Evolutionary conservation across 192 early-diverging fungal species (phyloP).

Genomic region (Coemansia sp.): DNA sequence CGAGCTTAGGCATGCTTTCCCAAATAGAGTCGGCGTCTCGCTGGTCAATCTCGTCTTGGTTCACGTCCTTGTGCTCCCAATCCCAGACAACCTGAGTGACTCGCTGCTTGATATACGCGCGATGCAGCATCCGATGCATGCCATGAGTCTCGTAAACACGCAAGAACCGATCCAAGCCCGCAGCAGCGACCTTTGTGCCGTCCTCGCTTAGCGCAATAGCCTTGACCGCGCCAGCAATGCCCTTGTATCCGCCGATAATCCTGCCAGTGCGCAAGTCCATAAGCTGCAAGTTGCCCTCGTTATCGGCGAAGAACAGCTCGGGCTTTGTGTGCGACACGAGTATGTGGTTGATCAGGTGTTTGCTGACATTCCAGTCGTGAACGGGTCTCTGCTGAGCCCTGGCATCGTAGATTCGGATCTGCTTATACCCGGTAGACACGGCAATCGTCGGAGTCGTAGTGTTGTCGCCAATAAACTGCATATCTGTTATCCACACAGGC

Average conservation of each 20-base stretch:
- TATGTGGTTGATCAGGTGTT: constrained; percentile 65
- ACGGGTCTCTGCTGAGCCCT: constrained; percentile 70
- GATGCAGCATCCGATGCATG: constrained; percentile 57
- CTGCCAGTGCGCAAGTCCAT: constrained; percentile 64
- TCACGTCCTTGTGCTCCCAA: constrained; percentile 48
- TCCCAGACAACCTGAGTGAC: constrained; percentile 70
- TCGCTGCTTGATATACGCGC: constrained; percentile 81
- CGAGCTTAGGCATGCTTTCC: constrained; percentile 56
- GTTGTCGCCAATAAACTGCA: constrained; percentile 68
- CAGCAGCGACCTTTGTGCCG: constrained; percentile 60
- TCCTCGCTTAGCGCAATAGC: constrained; percentile 63
- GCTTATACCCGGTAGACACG: constrained; percentile 70
- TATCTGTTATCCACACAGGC: constrained; percentile 87
- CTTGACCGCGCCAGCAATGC: constrained; percentile 46
- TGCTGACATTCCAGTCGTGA: constrained; percentile 66
- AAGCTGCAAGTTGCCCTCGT: constrained; percentile 62
- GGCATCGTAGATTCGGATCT: constrained; percentile 88
- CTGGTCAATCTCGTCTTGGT: constrained; percentile 40
- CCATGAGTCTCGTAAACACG: constrained; percentile 71
- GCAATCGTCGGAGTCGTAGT: constrained; percentile 55
- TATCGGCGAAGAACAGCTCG: constrained; percentile 70
- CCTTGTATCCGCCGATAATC: constrained; percentile 64
- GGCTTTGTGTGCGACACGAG: constrained; percentile 53
- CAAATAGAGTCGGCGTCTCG: constrained; percentile 71
- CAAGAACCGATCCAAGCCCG: constrained; percentile 76